Evolutionary conservation across 2,329 filamentous ascomycete species (phyloP).

Genomic region (Claviceps digitariae): DNA sequence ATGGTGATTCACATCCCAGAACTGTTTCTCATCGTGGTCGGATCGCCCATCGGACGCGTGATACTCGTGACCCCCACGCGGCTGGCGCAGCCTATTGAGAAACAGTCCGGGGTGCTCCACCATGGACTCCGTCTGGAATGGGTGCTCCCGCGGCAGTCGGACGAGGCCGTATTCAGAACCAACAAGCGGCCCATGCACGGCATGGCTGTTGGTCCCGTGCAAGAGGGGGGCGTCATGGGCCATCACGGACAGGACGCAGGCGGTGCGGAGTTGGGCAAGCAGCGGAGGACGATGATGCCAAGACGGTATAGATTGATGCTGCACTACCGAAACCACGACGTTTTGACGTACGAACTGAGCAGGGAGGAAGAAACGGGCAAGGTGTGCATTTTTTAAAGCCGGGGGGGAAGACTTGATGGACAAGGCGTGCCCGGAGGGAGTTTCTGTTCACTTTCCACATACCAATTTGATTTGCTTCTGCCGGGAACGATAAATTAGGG

Average conservation of each 20-base stretch:
- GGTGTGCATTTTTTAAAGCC: slow-evolving; percentile 21
- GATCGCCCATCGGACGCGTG: slow-evolving; percentile 52
- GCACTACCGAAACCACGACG: slow-evolving; percentile 56
- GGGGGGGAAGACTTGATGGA: not conserved
- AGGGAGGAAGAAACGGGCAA: slow-evolving; percentile 25
- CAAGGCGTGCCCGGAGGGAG: not conserved
- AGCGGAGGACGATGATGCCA: slow-evolving; percentile 14
- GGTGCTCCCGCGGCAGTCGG: slow-evolving; percentile 31
- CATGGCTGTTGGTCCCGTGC: slow-evolving; percentile 53
- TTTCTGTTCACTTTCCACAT: not conserved
- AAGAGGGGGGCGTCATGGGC: slow-evolving; percentile 22
- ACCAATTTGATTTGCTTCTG: not conserved
- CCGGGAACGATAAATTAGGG: not conserved
- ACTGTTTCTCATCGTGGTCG: slow-evolving; percentile 55
- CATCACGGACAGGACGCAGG: slow-evolving; percentile 1
- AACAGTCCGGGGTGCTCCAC: slow-evolving; percentile 13
- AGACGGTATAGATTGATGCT: slow-evolving; percentile 54
- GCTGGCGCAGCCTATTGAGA: slow-evolving; percentile 14
- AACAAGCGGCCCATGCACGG: slow-evolving; percentile 46
- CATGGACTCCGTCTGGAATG: slow-evolving; percentile 40
- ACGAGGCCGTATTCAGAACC: slow-evolving; percentile 31
- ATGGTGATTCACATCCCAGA: slow-evolving; percentile 54
- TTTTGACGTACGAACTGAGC: slow-evolving; percentile 56
- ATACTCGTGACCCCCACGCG: slow-evolving; percentile 44
- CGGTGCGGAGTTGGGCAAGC: slow-evolving; percentile 6